Evolutionary conservation across 768 basidiomycete genomes (phyloP).

Genomic region (Lyophyllum atratum): DNA sequence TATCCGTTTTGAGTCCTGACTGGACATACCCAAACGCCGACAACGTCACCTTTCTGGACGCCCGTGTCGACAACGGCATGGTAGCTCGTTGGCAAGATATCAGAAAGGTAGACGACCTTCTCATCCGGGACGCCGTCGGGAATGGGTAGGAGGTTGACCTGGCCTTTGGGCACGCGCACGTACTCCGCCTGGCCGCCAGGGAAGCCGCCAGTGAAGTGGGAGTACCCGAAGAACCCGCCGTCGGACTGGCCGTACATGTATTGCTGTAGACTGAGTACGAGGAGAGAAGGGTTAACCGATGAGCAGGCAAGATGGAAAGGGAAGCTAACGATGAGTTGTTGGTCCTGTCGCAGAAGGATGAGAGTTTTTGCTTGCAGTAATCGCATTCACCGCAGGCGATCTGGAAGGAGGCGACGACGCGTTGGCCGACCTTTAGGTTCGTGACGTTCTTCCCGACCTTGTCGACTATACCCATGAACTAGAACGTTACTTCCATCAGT

Average conservation of each 20-base stretch:
- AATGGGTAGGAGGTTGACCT: constrained; percentile 71
- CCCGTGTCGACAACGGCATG: constrained; percentile 75
- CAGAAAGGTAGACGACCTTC: constrained; percentile 56
- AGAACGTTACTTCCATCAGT: neutral
- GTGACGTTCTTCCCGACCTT: constrained; percentile 65
- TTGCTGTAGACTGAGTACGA: constrained; percentile 43
- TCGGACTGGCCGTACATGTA: constrained; percentile 67
- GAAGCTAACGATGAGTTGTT: constrained; percentile 58
- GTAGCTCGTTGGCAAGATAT: constrained; percentile 72
- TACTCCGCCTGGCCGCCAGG: constrained; percentile 79
- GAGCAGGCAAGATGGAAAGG: neutral
- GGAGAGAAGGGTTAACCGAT: neutral
- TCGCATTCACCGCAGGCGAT: constrained; percentile 73
- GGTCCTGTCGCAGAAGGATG: constrained; percentile 74
- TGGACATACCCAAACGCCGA: constrained; percentile 67
- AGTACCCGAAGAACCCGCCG: constrained; percentile 73
- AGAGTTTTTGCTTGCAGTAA: constrained; percentile 74
- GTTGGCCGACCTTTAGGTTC: constrained; percentile 61
- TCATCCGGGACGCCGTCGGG: constrained; percentile 68
- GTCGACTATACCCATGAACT: constrained; percentile 73
- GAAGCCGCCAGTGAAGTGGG: constrained; percentile 74
- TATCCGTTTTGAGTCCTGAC: neutral
- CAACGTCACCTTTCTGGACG: constrained; percentile 69
- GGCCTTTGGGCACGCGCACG: constrained; percentile 69
- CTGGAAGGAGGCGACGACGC: constrained; percentile 81